phyloP scores from a whole-genome alignment of 352 stramenopile genomes.

The Phytopythium sindhum region DNA sequence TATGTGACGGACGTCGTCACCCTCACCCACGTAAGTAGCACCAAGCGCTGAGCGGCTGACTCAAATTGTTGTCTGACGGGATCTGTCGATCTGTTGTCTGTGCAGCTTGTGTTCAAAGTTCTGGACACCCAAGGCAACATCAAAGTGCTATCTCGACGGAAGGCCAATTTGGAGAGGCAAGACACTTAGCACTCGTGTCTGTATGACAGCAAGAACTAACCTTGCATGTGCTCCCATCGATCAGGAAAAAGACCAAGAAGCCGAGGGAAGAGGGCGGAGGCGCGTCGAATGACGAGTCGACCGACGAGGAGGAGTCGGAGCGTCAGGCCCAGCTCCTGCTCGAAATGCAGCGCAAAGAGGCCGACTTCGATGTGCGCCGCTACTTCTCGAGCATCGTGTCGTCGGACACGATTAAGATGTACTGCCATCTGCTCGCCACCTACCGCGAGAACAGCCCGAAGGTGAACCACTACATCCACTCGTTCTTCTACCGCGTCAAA shows the following conservation, averaged over 20 bases:
- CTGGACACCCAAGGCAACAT: constrained; percentile 80
- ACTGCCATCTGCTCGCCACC: constrained; percentile 59
- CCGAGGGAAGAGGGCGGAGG: constrained; percentile 28
- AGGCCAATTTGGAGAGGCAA: constrained; percentile 57
- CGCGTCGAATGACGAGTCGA: constrained; percentile 45
- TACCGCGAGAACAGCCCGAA: constrained; percentile 80
- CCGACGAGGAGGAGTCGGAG: constrained; percentile 77
- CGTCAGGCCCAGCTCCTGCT: constrained; percentile 60
- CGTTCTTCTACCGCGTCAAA: constrained; percentile 83
- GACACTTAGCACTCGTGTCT: not conserved
- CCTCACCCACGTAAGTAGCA: constrained; percentile 70
- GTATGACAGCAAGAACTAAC: not conserved
- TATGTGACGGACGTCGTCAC: constrained; percentile 84
- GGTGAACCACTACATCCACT: constrained; percentile 89
- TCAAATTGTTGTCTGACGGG: not conserved
- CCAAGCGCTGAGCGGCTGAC: not conserved
- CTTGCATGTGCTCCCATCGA: not conserved
- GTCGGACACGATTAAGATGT: constrained; percentile 82
- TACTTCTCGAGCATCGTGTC: constrained; percentile 84
- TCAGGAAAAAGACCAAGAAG: constrained; percentile 52
- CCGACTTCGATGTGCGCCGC: constrained; percentile 78
- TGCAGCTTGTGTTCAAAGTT: constrained; percentile 83
- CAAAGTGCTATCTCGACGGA: constrained; percentile 78
- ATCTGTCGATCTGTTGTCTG: not conserved
- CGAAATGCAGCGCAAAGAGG: constrained; percentile 86